Evolutionary conservation across 164 flowering plant species (phyloP).

Genomic region (Tinospora cordifolia): DNA sequence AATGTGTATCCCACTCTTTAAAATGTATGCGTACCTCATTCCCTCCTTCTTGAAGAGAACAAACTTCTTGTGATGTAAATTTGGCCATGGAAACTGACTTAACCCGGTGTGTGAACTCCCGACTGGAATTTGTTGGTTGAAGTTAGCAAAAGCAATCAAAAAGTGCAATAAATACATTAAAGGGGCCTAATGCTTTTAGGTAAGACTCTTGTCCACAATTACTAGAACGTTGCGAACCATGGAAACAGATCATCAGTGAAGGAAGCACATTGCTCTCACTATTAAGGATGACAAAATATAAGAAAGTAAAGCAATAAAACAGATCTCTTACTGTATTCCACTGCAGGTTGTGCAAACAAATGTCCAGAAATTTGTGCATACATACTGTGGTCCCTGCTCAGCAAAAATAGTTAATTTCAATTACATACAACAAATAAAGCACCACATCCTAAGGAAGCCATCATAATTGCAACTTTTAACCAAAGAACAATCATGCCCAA

Average conservation of each 20-base stretch:
- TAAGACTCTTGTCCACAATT: not conserved
- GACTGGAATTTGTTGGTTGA: slow-evolving; percentile 34
- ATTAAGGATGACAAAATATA: not conserved
- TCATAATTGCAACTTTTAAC: not conserved
- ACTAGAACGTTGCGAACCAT: not conserved
- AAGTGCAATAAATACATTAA: not conserved
- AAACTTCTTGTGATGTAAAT: slow-evolving; percentile 85
- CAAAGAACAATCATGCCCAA: not conserved
- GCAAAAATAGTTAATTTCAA: slow-evolving; percentile 7
- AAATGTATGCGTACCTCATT: slow-evolving; percentile 54
- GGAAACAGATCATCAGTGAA: not conserved
- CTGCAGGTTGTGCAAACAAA: slow-evolving; percentile 92
- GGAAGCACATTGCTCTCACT: not conserved
- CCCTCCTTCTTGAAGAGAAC: slow-evolving; percentile 86
- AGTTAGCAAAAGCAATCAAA: slow-evolving; percentile 1
- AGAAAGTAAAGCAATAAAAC: not conserved
- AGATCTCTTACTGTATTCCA: slow-evolving; percentile 87
- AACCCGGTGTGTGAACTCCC: slow-evolving; percentile 96
- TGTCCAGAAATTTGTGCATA: slow-evolving; percentile 93
- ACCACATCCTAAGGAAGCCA: not conserved
- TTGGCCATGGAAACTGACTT: slow-evolving; percentile 98
- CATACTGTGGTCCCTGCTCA: slow-evolving; percentile 94
- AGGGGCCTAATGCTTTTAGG: not conserved
- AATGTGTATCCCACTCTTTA: not conserved
- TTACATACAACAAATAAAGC: not conserved